These are phyloP conservation scores for Prillingera fragicola DNA, from an alignment of 1,284 basidiomycete genomes.

Conservation along the genomic window DNA sequence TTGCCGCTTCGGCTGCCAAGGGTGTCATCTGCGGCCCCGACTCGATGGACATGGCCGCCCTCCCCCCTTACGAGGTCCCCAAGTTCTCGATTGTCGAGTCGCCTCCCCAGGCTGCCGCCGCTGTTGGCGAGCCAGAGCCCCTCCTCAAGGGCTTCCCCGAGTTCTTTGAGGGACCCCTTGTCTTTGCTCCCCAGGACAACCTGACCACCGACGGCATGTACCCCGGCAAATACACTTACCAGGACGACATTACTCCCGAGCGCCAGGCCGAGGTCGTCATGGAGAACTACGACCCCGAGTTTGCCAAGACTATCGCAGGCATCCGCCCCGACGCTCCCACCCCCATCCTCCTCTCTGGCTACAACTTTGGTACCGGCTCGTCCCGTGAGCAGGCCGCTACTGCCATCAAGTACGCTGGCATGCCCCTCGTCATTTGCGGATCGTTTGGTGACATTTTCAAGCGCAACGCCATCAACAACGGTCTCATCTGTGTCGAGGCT, in stretches of 20 bases:
- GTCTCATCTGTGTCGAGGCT: constrained; percentile 88
- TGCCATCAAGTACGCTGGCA: constrained; percentile 86
- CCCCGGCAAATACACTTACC: constrained; percentile 99
- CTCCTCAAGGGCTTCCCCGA: constrained; percentile 76
- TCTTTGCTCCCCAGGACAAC: constrained; percentile 96
- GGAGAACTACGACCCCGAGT: constrained; percentile 81
- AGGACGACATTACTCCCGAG: constrained; percentile 95
- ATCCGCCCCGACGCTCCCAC: constrained; percentile 2
- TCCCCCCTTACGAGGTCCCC: constrained; percentile 53
- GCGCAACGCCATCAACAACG: constrained; percentile 98
- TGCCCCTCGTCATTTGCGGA: constrained; percentile 89
- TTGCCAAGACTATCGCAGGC: constrained; percentile 68
- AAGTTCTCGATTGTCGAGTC: constrained; percentile 47
- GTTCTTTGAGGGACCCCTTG: constrained; percentile 71
- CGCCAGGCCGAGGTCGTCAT: constrained; percentile 90
- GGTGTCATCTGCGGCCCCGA: constrained; percentile 86
- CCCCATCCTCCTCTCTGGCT: constrained; percentile 81
- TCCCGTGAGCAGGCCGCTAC: constrained; percentile 99
- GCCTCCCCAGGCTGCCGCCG: constrained; percentile 20
- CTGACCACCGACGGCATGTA: constrained; percentile 98
- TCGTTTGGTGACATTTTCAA: constrained; percentile 99
- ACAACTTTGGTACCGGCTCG: constrained; percentile 98
- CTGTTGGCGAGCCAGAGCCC: constrained; percentile 58
- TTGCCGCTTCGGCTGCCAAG: constrained; percentile 88
- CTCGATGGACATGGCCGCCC: constrained; percentile 55